These are phyloP conservation scores for Metarhizium robertsii DNA, from an alignment of 2,329 filamentous ascomycete species.

Conservation along the genomic window DNA sequence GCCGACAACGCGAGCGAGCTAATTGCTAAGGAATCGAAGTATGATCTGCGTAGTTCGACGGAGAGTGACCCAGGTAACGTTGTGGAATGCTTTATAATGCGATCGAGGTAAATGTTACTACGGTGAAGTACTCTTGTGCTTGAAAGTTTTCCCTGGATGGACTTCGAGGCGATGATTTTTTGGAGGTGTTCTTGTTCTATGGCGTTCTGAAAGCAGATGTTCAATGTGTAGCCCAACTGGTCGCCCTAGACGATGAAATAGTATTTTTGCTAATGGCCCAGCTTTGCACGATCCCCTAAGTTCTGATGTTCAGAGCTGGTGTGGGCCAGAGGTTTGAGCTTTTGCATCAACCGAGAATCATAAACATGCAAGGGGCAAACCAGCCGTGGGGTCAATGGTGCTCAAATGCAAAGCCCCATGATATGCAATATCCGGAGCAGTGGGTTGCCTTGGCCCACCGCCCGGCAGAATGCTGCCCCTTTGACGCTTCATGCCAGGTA, in stretches of 20 bases:
- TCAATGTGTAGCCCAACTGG: background rate
- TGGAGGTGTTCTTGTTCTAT: background rate
- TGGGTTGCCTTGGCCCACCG: slow-evolving; percentile 17
- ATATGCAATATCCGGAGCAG: slow-evolving; percentile 6
- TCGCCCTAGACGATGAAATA: background rate
- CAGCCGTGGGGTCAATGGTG: background rate
- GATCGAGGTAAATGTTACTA: background rate
- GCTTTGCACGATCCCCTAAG: background rate
- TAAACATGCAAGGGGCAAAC: background rate
- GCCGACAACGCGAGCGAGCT: background rate
- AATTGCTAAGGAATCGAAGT: background rate
- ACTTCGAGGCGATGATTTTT: background rate
- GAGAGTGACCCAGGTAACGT: background rate
- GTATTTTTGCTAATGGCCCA: background rate
- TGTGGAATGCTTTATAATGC: background rate
- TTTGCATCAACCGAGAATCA: background rate
- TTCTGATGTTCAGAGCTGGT: background rate
- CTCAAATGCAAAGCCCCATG: background rate
- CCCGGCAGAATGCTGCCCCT: slow-evolving; percentile 25
- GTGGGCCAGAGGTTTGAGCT: background rate
- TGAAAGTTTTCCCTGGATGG: background rate
- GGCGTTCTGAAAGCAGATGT: background rate
- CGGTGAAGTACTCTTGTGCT: background rate
- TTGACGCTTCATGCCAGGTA: slow-evolving; percentile 5
- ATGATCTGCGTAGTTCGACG: background rate